Evolutionary conservation across 208 protist species (phyloP).

Genomic region (Trypanosoma caninum): DNA sequence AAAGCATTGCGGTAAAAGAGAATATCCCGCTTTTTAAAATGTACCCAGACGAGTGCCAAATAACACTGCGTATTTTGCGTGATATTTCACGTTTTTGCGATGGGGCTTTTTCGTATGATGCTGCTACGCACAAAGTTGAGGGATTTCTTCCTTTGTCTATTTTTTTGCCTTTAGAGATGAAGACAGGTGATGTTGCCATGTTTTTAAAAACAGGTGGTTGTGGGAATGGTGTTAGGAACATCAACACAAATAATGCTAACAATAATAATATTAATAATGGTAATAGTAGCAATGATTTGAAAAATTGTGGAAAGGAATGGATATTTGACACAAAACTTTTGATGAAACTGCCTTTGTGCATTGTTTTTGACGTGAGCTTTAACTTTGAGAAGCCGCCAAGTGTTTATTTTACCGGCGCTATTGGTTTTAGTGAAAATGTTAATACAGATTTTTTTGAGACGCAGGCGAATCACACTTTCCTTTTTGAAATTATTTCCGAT

Average conservation of each 20-base stretch:
- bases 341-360: constrained; percentile 8
- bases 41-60: background rate
- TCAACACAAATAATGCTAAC: background rate
- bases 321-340: background rate
- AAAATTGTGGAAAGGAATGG: background rate
- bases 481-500: constrained; percentile 16
- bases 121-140: background rate
- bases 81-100: constrained; percentile 18
- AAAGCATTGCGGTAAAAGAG: background rate
- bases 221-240: background rate
- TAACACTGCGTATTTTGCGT: constrained; percentile 6
- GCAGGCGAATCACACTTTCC: constrained; percentile 8
- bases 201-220: background rate
- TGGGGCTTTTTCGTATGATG: constrained; percentile 17
- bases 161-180: background rate
- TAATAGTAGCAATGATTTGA: no score
- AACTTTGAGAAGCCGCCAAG: constrained; percentile 15
- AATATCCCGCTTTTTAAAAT: constrained; percentile 9
- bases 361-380: constrained; percentile 1
- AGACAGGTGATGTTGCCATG: background rate
- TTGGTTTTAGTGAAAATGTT: no score
- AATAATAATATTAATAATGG: no score
- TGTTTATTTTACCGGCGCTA: constrained; percentile 19
- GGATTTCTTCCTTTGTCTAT: constrained; percentile 14
- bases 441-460: background rate